These are phyloP conservation scores for Rhodomyrtus tomentosa DNA, from an alignment of 345 rosid species.

Conservation along the genomic window DNA sequence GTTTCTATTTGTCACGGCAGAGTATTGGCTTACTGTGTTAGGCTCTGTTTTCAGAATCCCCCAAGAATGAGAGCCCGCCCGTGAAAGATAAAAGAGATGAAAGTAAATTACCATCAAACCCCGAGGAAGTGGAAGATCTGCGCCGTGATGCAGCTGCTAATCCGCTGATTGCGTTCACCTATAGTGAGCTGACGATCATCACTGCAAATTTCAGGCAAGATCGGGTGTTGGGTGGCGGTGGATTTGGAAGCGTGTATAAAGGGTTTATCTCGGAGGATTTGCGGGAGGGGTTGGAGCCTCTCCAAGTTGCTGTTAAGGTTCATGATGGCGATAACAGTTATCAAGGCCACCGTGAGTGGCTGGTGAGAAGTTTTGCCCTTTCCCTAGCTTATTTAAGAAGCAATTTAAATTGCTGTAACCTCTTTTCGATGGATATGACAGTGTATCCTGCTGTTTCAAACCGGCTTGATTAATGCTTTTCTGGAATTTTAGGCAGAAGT, in stretches of 20 bases:
- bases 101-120: slow-evolving; percentile 73
- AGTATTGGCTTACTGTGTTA: neutral
- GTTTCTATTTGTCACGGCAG: neutral
- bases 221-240: slow-evolving; percentile 91
- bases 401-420: neutral
- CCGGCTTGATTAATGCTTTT: neutral
- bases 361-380: slow-evolving; percentile 25
- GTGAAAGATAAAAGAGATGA: slow-evolving; percentile 25
- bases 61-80: slow-evolving; percentile 38
- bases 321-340: slow-evolving; percentile 87
- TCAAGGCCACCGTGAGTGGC: slow-evolving; percentile 99
- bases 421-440: neutral
- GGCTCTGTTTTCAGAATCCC: slow-evolving; percentile 36
- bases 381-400: neutral
- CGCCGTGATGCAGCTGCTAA: slow-evolving; percentile 72
- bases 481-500: slow-evolving; percentile 72
- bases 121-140: slow-evolving; percentile 89
- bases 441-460: neutral
- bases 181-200: slow-evolving; percentile 57
- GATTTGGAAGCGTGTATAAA: slow-evolving; percentile 90
- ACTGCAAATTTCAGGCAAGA: slow-evolving; percentile 88
- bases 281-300: slow-evolving; percentile 48
- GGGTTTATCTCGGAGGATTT: slow-evolving; percentile 60
- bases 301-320: slow-evolving; percentile 90
- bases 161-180: slow-evolving; percentile 77